Conservation (phyloP, 768 basidiomycete species). For the Trametes cinnabarina region DNA sequence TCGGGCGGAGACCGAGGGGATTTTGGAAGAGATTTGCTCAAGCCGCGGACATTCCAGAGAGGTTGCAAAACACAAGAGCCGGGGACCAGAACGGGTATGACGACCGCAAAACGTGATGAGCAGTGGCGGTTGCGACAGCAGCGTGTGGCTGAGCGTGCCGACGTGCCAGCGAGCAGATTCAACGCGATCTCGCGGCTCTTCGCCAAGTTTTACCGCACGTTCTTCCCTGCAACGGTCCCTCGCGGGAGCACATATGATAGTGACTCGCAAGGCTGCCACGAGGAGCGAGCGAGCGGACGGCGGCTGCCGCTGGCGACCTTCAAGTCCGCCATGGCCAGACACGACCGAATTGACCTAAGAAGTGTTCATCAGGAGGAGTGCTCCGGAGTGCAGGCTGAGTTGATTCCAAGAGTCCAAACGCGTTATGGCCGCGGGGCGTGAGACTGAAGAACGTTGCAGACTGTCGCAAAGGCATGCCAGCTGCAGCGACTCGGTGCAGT, state of each 20-base stretch:
- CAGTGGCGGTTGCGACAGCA: conserved; percentile 8
- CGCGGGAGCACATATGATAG: too few relatives aligned
- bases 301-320: too few relatives aligned
- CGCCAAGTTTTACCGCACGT: neutral
- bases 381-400: too few relatives aligned
- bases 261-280: neutral
- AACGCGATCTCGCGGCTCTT: neutral
- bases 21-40: neutral
- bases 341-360: too few relatives aligned
- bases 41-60: neutral
- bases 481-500: too few relatives aligned
- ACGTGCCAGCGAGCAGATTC: neutral
- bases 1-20: neutral
- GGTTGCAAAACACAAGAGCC: conserved; percentile 4
- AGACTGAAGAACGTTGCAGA: too few relatives aligned
- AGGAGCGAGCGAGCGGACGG: neutral
- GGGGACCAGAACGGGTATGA: neutral
- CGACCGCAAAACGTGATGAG: conserved; percentile 16
- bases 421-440: too few relatives aligned
- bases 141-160: neutral
- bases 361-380: too few relatives aligned
- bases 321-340: too few relatives aligned
- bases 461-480: too few relatives aligned
- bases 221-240: neutral
- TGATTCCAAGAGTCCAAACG: too few relatives aligned